Evolutionary conservation across 805 yeast species (phyloP), one percentile per base, ranked within the genome.

Genomic region (Candida schatavii): DNA sequence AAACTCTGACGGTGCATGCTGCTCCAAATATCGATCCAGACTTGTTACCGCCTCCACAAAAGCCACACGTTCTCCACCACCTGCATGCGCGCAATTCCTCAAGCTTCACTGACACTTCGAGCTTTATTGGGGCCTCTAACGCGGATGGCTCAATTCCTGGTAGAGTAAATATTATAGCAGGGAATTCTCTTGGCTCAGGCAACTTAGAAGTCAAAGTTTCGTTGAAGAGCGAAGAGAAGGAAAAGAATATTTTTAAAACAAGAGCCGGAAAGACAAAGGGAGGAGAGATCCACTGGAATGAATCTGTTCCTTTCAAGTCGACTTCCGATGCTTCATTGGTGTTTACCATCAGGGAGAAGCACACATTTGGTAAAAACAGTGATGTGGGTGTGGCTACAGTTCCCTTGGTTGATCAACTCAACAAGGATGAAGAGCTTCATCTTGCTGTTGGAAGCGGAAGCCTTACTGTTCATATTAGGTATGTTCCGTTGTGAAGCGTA

Each of bases 341-440:
- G 2, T 77, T 91, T 54, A 70, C 72, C 31, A 77, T 87, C 21
- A 70, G 78, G 32, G 79, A 81, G 26, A 85, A 78, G 54, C 93
- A 86, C 57, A 75, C 80, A 2, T 74, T 90, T 51, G 89, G 95
- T 29, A 81, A 83, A 55, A 83, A 78, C 50, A 66, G 69, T 21
- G 85, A 78, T 43, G 42, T 88, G 31, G 95, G 85, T 10, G 70
- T 70, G 36, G 80, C 80, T 6, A 68, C 77, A 29, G 52, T 88
- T 23, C 61, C 65, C 10, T 64, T 86, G 47, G 54, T 64, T 31
- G 82, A 82, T 14, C 72, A 65, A n/a, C 50, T 68, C 35, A 78
- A 77, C 47, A 67, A 61, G 25, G 59, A 63, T 17, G 75, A 74
- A 17, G 73, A 74, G 34, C 43, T 78, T 20, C 41, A 48, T 11